Evolutionary conservation across 1,284 basidiomycete species (phyloP).

Genomic region (Phellinidium pouzarii): DNA sequence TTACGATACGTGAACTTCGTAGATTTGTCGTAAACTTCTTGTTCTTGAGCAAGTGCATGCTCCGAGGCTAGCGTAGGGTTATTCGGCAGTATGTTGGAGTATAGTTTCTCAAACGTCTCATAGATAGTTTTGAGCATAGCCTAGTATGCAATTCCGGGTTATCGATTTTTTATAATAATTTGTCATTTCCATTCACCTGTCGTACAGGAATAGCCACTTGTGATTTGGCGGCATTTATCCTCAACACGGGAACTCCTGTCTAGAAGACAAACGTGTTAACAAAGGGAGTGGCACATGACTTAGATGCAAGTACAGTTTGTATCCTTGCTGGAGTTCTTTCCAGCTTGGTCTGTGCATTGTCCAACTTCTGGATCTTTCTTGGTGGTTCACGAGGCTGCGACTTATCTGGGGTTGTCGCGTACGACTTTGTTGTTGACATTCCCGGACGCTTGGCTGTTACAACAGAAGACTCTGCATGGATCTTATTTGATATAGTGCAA

Average conservation of each 20-base stretch:
- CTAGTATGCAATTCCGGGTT: slow-evolving; percentile 29
- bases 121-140: slow-evolving; percentile 66
- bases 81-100: slow-evolving; percentile 42
- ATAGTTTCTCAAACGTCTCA: slow-evolving; percentile 63
- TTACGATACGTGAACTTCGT: slow-evolving; percentile 75
- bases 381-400: slow-evolving; percentile 38
- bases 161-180: neutral
- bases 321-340: slow-evolving; percentile 22
- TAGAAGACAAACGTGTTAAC: slow-evolving; percentile 23
- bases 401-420: slow-evolving; percentile 22
- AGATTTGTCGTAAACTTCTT: slow-evolving; percentile 64
- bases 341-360: slow-evolving; percentile 30
- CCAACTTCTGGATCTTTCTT: slow-evolving; percentile 50
- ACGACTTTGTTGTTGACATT: slow-evolving; percentile 7
- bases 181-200: slow-evolving; percentile 41
- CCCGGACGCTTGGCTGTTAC: slow-evolving; percentile 15
- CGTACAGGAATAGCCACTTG: slow-evolving; percentile 61
- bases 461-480: slow-evolving; percentile 9
- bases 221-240: slow-evolving; percentile 55
- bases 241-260: slow-evolving; percentile 62
- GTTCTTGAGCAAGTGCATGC: slow-evolving; percentile 73
- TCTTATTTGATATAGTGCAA: slow-evolving; percentile 10
- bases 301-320: neutral
- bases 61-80: slow-evolving; percentile 59
- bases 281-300: neutral